Percentiles rank a stretch among this genome's conserved stretches.
phyloP scores from a whole-genome alignment of 306 rosid genomes.

The Coriaria nepalensis region DNA sequence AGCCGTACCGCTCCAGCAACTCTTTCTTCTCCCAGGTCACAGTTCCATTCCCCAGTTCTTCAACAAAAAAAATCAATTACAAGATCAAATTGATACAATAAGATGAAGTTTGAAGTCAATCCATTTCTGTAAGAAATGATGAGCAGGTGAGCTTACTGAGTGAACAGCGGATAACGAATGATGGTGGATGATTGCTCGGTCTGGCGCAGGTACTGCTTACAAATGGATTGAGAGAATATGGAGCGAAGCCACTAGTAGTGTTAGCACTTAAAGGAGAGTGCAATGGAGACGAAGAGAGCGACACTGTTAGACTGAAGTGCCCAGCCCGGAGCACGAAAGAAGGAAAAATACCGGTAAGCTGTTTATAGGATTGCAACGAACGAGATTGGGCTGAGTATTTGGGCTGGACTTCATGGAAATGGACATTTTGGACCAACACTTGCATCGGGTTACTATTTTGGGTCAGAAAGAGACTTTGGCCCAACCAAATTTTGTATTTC shows the following conservation, averaged over 20 bases:
- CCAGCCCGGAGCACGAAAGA: too few relatives aligned
- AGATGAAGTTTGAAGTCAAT: neutral
- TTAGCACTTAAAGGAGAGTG: conserved; percentile 27
- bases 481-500: too few relatives aligned
- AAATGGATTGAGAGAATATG: conserved; percentile 16
- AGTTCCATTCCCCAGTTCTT: conserved; percentile 43
- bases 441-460: too few relatives aligned
- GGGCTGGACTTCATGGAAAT: too few relatives aligned
- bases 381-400: too few relatives aligned
- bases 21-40: conserved; percentile 38
- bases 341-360: too few relatives aligned
- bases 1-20: conserved; percentile 69
- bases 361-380: too few relatives aligned
- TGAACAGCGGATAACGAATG: conserved; percentile 23
- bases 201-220: conserved; percentile 19
- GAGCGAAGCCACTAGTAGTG: conserved; percentile 15
- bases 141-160: conserved; percentile 27
- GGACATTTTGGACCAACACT: neutral
- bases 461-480: too few relatives aligned
- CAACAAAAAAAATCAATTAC: conserved; percentile 3
- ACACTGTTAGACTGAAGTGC: conserved; percentile 12
- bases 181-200: conserved; percentile 20
- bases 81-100: conserved; percentile 2
- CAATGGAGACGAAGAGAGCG: conserved; percentile 25
- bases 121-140: neutral